Evolutionary conservation across 73 alveolate genomes (phyloP).

Genomic region (Paramecium caudatum): DNA sequence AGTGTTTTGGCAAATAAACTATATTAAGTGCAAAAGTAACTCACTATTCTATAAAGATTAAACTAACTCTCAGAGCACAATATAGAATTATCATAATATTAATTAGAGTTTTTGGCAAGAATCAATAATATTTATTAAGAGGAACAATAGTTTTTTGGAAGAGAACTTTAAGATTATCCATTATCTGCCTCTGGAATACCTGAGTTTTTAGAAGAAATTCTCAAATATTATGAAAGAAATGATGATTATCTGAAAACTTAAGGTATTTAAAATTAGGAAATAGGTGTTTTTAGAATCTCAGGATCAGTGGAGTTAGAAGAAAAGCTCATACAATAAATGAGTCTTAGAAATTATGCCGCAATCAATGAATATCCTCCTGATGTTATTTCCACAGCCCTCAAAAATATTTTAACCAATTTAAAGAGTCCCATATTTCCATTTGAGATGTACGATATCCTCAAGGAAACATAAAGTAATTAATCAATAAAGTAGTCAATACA

Average conservation of each 20-base stretch:
- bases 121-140: not conserved
- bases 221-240: not conserved
- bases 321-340: not conserved
- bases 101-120: not conserved
- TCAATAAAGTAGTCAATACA: not conserved
- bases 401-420: not conserved
- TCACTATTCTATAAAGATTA: not conserved
- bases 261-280: not conserved
- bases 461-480: slow-evolving; percentile 6
- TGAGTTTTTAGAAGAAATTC: slow-evolving; percentile 32
- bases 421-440: slow-evolving; percentile 45
- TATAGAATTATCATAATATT: not conserved
- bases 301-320: slow-evolving; percentile 40
- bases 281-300: slow-evolving; percentile 32
- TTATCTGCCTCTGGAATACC: not conserved
- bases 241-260: slow-evolving; percentile 41
- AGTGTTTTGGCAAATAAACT: not conserved
- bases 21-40: not conserved
- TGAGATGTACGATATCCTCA: slow-evolving; percentile 49
- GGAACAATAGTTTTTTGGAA: slow-evolving; percentile 42
- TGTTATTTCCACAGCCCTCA: slow-evolving; percentile 37
- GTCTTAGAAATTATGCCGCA: not conserved
- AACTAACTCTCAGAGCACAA: not conserved
- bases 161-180: slow-evolving; percentile 12
- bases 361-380: slow-evolving; percentile 27